Conservation (phyloP, 768 basidiomycete species). For the Suillus fuscotomentosus region DNA sequence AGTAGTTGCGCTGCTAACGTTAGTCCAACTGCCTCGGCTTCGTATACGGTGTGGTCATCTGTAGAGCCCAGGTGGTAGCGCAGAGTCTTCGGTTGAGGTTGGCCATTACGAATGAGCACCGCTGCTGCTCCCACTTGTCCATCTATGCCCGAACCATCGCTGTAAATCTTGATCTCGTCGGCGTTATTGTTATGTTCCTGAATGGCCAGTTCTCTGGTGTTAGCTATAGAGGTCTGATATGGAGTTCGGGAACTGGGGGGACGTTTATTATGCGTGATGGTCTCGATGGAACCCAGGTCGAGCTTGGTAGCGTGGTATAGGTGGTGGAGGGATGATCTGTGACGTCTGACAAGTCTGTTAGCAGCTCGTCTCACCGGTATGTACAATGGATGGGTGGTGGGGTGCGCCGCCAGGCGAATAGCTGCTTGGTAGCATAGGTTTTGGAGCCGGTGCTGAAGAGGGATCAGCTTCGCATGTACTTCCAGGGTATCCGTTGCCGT, state of each 20-base stretch:
- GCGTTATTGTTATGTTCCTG: not conserved
- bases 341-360: not conserved
- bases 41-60: constrained; percentile 22
- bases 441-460: constrained; percentile 7
- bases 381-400: fast-evolving
- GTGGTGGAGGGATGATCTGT: not conserved
- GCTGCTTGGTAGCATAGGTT: constrained; percentile 1
- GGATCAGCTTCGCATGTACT: constrained; percentile 18
- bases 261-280: not conserved
- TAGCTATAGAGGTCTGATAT: not conserved
- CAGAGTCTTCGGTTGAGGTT: not conserved
- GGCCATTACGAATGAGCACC: not conserved
- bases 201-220: not conserved
- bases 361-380: too few relatives aligned
- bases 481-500: constrained; percentile 18
- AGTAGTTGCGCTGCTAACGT: constrained; percentile 13
- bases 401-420: not conserved
- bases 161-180: not conserved
- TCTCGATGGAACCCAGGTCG: not conserved
- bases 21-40: constrained; percentile 22
- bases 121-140: constrained; percentile 20
- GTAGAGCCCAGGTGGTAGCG: constrained; percentile 8
- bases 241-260: not conserved
- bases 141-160: constrained; percentile 19
- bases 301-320: not conserved